phyloP scores from a whole-genome alignment of 805 yeast species.

The Maudiozyma serrabonitensis region DNA sequence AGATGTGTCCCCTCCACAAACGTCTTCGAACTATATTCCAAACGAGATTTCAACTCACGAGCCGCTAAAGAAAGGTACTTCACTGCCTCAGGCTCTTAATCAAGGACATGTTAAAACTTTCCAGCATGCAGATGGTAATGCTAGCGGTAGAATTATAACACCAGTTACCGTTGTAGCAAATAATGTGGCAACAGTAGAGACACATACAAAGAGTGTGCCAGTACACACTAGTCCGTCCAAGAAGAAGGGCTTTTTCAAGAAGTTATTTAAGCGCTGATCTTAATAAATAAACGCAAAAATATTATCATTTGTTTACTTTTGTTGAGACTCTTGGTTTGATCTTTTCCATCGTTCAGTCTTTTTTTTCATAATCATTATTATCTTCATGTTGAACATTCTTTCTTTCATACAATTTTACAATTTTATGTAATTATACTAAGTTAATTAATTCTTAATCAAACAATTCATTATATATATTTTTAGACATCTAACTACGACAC shows the following conservation, averaged over 20 bases:
- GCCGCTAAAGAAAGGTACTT: neutral
- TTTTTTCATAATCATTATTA: too few species aligned
- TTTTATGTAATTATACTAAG: neutral
- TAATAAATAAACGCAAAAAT: neutral
- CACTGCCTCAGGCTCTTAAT: neutral
- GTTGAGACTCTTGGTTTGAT: too few species aligned
- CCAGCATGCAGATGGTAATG: neutral
- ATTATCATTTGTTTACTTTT: too few species aligned
- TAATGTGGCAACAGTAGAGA: neutral
- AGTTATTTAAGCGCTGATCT: conserved; percentile 6
- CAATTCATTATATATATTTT: neutral
- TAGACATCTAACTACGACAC: too few species aligned
- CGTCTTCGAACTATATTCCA: neutral
- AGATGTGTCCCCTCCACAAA: neutral
- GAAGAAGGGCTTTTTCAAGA: conserved; percentile 7
- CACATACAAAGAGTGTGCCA: neutral
- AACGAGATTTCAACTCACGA: neutral
- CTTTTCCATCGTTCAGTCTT: too few species aligned
- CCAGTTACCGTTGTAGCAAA: neutral
- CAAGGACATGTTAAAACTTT: neutral
- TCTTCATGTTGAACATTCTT: neutral
- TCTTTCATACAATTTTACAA: neutral
- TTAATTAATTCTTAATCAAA: neutral
- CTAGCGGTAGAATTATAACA: neutral
- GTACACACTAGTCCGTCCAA: neutral